Conservation (phyloP, 768 basidiomycete genomes). For the Lactarius trivialis region DNA sequence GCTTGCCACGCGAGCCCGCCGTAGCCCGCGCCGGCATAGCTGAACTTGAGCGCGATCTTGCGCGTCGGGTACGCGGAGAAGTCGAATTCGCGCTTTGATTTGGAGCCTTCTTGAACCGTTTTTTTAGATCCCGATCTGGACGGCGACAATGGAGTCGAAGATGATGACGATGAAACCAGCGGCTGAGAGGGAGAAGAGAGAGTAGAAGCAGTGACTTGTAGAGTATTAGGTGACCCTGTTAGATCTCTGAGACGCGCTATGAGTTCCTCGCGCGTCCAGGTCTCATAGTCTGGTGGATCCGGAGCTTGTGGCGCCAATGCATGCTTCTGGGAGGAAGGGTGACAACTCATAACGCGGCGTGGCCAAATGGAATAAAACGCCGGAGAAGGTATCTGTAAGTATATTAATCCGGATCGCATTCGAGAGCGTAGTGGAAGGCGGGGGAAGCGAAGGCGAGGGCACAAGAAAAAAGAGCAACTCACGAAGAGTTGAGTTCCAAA, state of each 20-base stretch:
- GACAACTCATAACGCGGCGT: background rate
- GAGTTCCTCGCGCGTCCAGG: slow-evolving; percentile 63
- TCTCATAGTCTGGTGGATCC: slow-evolving; percentile 36
- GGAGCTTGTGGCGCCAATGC: background rate
- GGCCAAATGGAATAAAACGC: slow-evolving; percentile 2
- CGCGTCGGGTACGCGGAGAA: slow-evolving; percentile 66
- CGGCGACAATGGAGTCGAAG: background rate
- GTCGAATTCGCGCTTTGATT: slow-evolving; percentile 43
- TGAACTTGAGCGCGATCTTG: slow-evolving; percentile 92
- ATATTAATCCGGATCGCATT: slow-evolving; percentile 13
- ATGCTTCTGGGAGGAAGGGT: background rate
- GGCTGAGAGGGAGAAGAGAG: slow-evolving; percentile 7
- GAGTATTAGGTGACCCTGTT: slow-evolving; percentile 25
- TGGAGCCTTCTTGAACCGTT: slow-evolving; percentile 11
- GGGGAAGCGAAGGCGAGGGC: background rate
- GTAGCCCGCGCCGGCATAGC: slow-evolving; percentile 89
- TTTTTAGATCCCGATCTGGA: slow-evolving; percentile 8
- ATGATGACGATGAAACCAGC: slow-evolving; percentile 3
- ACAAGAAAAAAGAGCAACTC: slow-evolving; percentile 9
- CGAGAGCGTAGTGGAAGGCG: background rate
- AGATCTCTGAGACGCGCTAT: slow-evolving; percentile 51
- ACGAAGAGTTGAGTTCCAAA: slow-evolving; percentile 22
- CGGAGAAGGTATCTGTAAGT: background rate
- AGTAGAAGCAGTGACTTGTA: slow-evolving; percentile 23
- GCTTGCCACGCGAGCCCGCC: slow-evolving; percentile 83